Conservation (phyloP, 2,329 filamentous ascomycete species). For the Purpureocillium takamizusanense region DNA sequence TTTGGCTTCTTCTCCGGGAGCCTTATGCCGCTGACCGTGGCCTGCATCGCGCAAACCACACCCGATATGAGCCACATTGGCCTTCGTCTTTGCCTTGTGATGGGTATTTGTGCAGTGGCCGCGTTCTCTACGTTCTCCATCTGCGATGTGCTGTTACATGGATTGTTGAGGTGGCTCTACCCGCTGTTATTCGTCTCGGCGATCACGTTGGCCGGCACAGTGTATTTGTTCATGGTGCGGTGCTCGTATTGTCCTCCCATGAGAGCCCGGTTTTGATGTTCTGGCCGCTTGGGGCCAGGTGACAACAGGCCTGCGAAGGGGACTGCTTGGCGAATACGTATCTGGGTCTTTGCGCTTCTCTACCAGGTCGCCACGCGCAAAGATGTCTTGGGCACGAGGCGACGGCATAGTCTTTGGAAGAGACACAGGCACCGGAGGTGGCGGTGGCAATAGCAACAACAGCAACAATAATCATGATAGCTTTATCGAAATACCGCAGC, state of each 20-base stretch:
- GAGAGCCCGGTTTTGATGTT: constrained; percentile 7
- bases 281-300: no score
- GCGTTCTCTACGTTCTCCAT: constrained; percentile 15
- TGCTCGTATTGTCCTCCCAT: constrained; percentile 5
- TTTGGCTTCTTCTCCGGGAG: constrained; percentile 21
- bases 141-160: constrained; percentile 10
- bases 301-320: no score
- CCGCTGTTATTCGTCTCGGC: constrained; percentile 9
- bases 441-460: no score
- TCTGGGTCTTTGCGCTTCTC: no score
- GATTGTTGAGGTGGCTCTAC: constrained; percentile 4
- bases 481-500: no score
- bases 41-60: constrained; percentile 21
- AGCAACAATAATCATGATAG: no score
- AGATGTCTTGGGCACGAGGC: no score
- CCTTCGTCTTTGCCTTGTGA: constrained; percentile 21
- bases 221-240: constrained; percentile 8
- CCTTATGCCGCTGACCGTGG: constrained; percentile 22
- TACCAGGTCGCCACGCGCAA: no score
- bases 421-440: no score
- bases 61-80: constrained; percentile 18
- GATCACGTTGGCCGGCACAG: constrained; percentile 8
- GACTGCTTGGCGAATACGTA: no score
- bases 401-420: no score
- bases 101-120: constrained; percentile 18